phyloP scores from a whole-genome alignment of 2,329 filamentous ascomycete genomes.

The Fonsecaea monophora region DNA sequence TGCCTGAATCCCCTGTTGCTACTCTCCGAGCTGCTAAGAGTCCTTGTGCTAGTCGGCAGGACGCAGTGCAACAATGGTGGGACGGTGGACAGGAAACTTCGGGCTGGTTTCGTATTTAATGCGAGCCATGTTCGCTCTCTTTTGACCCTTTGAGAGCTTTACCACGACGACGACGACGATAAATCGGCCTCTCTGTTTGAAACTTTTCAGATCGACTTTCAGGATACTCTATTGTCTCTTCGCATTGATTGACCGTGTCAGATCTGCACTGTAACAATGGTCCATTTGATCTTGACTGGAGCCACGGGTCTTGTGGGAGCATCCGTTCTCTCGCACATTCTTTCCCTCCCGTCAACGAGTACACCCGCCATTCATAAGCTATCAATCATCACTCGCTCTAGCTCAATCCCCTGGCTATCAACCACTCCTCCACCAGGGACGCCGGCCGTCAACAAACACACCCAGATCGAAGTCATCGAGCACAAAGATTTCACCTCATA shows the following conservation, averaged over 20 bases:
- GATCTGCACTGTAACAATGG: conserved; percentile 41
- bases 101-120: background rate
- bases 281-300: conserved; percentile 73
- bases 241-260: background rate
- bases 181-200: background rate
- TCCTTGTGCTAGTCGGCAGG: background rate
- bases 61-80: background rate
- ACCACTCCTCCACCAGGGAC: conserved; percentile 68
- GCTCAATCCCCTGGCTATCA: conserved; percentile 31
- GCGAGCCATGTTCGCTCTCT: background rate
- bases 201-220: no score
- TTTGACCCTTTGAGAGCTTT: background rate
- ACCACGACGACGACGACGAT: background rate
- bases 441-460: conserved; percentile 55
- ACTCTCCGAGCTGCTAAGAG: background rate
- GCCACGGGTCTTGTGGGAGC: conserved; percentile 71
- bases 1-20: background rate
- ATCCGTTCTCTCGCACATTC: conserved; percentile 66
- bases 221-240: background rate
- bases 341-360: conserved; percentile 51
- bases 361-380: conserved; percentile 62
- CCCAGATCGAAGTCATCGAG: conserved; percentile 69
- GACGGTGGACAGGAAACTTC: background rate
- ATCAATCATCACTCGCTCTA: conserved; percentile 69
- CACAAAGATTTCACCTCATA: conserved; percentile 72